Evolutionary conservation across 495 filamentous ascomycete species (phyloP).

Genomic region (Daldinia caldariorum): DNA sequence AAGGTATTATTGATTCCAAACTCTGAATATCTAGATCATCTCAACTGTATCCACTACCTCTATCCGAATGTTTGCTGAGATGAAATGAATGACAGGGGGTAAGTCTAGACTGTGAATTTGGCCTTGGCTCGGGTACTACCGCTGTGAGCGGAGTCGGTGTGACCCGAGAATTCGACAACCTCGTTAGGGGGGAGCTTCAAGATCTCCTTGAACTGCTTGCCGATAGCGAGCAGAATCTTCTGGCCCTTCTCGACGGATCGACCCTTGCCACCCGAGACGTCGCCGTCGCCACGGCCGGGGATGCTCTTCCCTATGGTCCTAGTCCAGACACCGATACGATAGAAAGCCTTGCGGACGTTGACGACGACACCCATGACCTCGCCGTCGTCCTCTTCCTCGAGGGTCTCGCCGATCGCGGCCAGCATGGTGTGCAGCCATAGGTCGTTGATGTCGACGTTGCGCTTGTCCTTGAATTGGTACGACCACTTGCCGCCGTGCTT

Average conservation of each 20-base stretch:
- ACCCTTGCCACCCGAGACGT: slow-evolving; percentile 72
- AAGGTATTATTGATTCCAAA: slow-evolving; percentile 7
- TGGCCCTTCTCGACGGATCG: slow-evolving; percentile 80
- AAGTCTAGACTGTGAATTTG: slow-evolving; percentile 80
- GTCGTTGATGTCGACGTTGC: slow-evolving; percentile 87
- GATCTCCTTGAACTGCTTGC: slow-evolving; percentile 88
- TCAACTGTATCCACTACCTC: background rate
- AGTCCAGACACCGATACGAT: slow-evolving; percentile 92
- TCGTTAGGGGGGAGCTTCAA: slow-evolving; percentile 79
- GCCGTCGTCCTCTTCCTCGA: slow-evolving; percentile 91
- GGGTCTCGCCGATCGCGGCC: slow-evolving; percentile 94
- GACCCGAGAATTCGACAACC: slow-evolving; percentile 90
- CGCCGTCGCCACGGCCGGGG: slow-evolving; percentile 75
- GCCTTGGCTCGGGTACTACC: slow-evolving; percentile 96
- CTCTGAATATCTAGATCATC: slow-evolving; percentile 3
- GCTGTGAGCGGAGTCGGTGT: slow-evolving; percentile 90
- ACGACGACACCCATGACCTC: slow-evolving; percentile 99
- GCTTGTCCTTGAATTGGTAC: slow-evolving; percentile 96
- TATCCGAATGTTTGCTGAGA: background rate
- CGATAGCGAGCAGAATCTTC: slow-evolving; percentile 83
- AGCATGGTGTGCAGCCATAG: slow-evolving; percentile 98
- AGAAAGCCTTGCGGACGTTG: slow-evolving; percentile 98
- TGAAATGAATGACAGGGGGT: background rate
- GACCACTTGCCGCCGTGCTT: slow-evolving; percentile 99
- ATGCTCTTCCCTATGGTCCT: slow-evolving; percentile 86